phyloP scores from a whole-genome alignment of 1,284 basidiomycete species.

The Moniliophthora roreri region DNA sequence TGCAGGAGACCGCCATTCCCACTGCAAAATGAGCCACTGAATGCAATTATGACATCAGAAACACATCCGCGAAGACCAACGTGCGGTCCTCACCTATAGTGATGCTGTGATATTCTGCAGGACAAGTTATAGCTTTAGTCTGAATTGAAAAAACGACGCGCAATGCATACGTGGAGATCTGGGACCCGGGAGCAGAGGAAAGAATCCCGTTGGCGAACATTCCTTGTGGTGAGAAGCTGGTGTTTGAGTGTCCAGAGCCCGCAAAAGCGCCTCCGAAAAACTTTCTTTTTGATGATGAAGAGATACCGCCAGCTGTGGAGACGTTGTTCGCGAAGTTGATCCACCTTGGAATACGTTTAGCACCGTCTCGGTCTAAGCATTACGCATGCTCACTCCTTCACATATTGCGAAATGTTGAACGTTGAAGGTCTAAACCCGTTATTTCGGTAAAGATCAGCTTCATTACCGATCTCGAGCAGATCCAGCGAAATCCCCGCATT shows the following conservation, averaged over 20 bases:
- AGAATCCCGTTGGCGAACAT: slow-evolving; percentile 10
- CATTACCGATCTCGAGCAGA: slow-evolving; percentile 63
- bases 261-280: slow-evolving; percentile 2
- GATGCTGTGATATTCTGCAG: slow-evolving; percentile 60
- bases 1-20: slow-evolving; percentile 49
- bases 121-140: slow-evolving; percentile 7
- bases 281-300: neutral
- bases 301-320: neutral
- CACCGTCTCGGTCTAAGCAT: neutral
- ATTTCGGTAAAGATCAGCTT: slow-evolving; percentile 57
- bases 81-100: slow-evolving; percentile 31
- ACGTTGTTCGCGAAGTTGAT: slow-evolving; percentile 4
- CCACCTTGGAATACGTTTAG: slow-evolving; percentile 10
- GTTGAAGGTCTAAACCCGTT: slow-evolving; percentile 45
- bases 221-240: slow-evolving; percentile 5
- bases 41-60: neutral
- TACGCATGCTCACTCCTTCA: slow-evolving; percentile 43
- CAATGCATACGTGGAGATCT: slow-evolving; percentile 30
- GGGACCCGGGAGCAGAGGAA: slow-evolving; percentile 3
- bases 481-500: slow-evolving; percentile 49
- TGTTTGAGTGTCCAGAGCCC: neutral
- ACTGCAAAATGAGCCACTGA: slow-evolving; percentile 46
- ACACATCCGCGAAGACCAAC: slow-evolving; percentile 22
- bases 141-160: neutral
- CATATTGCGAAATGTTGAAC: slow-evolving; percentile 51